These are phyloP conservation scores for Cercophora newfieldiana DNA, from an alignment of 495 filamentous ascomycete species.

Conservation along the genomic window DNA sequence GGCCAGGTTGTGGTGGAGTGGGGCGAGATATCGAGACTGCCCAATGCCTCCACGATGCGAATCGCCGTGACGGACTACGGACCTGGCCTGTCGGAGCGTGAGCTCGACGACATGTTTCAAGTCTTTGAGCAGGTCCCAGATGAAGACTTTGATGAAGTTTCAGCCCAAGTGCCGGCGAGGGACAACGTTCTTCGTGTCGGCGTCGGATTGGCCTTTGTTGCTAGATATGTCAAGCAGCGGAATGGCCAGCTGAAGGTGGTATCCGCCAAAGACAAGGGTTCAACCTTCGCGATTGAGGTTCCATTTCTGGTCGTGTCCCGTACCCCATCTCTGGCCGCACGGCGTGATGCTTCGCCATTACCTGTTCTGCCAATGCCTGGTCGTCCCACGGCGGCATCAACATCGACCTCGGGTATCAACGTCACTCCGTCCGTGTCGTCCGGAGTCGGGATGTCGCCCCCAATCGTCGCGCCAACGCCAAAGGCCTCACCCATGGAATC, in stretches of 20 bases:
- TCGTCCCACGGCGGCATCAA: slow-evolving; percentile 4
- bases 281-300: slow-evolving; percentile 29
- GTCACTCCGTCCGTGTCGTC: slow-evolving; percentile 10
- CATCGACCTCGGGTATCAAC: not conserved
- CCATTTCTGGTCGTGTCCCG: slow-evolving; percentile 30
- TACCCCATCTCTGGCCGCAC: slow-evolving; percentile 19
- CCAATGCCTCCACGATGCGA: slow-evolving; percentile 56
- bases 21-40: slow-evolving; percentile 37
- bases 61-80: slow-evolving; percentile 72
- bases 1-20: slow-evolving; percentile 68
- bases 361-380: slow-evolving; percentile 24
- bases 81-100: slow-evolving; percentile 62
- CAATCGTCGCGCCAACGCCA: slow-evolving; percentile 20
- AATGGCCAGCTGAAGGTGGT: slow-evolving; percentile 25
- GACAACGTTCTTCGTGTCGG: slow-evolving; percentile 25
- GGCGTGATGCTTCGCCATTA: slow-evolving; percentile 25
- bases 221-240: slow-evolving; percentile 28
- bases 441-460: slow-evolving; percentile 12
- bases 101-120: slow-evolving; percentile 69
- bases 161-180: slow-evolving; percentile 9
- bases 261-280: slow-evolving; percentile 24
- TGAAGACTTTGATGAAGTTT: slow-evolving; percentile 52
- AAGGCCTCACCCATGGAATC: slow-evolving; percentile 17
- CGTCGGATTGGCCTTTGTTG: slow-evolving; percentile 26
- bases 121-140: slow-evolving; percentile 76